These are phyloP conservation scores for Mycena maculata DNA, from an alignment of 768 basidiomycete genomes.

Conservation along the genomic window DNA sequence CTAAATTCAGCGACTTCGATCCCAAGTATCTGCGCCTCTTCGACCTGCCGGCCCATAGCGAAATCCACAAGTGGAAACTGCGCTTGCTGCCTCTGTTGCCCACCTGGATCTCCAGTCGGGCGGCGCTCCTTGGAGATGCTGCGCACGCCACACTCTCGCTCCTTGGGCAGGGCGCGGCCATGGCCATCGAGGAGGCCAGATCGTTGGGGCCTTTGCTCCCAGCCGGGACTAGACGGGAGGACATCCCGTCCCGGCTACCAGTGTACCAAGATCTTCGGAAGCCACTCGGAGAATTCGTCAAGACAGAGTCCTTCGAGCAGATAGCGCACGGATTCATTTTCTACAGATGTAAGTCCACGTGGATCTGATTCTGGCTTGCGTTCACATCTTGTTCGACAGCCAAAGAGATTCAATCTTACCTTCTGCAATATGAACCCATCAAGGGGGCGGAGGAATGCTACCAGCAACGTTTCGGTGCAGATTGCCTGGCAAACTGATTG, in stretches of 20 bases:
- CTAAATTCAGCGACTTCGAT: background rate
- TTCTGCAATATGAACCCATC: conserved; percentile 19
- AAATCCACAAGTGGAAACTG: conserved; percentile 10
- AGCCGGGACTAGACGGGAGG: conserved; percentile 7
- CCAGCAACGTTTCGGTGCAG: conserved; percentile 16
- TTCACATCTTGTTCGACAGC: background rate
- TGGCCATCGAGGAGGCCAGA: conserved; percentile 22
- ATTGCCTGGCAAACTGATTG: too few relatives aligned
- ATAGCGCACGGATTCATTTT: background rate
- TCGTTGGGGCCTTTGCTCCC: conserved; percentile 13
- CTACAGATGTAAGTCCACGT: background rate
- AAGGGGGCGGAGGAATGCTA: conserved; percentile 8
- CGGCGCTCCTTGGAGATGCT: conserved; percentile 21
- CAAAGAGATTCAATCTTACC: background rate
- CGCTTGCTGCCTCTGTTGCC: background rate
- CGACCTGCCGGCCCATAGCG: conserved; percentile 4
- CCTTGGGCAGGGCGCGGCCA: conserved; percentile 19
- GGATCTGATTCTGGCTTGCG: background rate
- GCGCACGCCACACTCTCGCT: conserved; percentile 17
- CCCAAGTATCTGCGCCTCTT: conserved; percentile 19
- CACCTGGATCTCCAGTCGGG: conserved; percentile 17
- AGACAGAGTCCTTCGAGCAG: background rate
- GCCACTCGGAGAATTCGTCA: conserved; percentile 7
- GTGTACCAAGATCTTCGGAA: conserved; percentile 19
- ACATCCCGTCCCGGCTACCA: conserved; percentile 7